Evolutionary conservation across 176 grass and related monocot species (phyloP).

Genomic region (Elymus sibiricus): DNA sequence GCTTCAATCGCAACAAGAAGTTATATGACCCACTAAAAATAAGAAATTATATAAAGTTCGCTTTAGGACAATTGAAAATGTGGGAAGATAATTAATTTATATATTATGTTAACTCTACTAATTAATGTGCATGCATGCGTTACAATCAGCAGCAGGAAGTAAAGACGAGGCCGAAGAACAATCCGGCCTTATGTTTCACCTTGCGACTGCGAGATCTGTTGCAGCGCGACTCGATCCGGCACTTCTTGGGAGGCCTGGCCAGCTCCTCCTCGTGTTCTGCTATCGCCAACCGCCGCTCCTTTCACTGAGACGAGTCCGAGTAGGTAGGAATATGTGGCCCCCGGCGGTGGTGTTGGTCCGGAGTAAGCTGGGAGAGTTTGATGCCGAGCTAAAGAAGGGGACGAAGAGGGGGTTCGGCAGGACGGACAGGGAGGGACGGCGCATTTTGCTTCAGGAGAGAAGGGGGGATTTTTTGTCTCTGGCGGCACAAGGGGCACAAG

Average conservation of each 20-base stretch:
- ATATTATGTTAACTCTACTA: too few relatives aligned
- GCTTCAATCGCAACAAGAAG: too few relatives aligned
- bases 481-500: too few relatives aligned
- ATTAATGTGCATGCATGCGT: neutral
- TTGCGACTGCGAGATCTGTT: conserved; percentile 56
- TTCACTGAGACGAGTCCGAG: conserved; percentile 35
- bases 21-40: too few relatives aligned
- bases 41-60: too few relatives aligned
- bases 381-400: too few relatives aligned
- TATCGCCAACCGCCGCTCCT: conserved; percentile 26
- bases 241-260: conserved; percentile 85
- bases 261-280: conserved; percentile 51
- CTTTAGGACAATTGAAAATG: too few relatives aligned
- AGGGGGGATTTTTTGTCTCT: too few relatives aligned
- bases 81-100: too few relatives aligned
- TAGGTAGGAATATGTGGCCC: conserved; percentile 37
- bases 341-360: conserved; percentile 28
- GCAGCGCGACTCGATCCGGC: conserved; percentile 54
- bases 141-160: conserved; percentile 22
- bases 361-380: conserved; percentile 52
- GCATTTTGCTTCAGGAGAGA: too few relatives aligned
- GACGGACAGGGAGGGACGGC: too few relatives aligned
- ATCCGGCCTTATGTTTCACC: conserved; percentile 10
- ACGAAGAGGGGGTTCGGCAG: too few relatives aligned
- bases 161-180: neutral